Conservation (phyloP, 2,329 filamentous ascomycete genomes). For the Penicillium concentricum region DNA sequence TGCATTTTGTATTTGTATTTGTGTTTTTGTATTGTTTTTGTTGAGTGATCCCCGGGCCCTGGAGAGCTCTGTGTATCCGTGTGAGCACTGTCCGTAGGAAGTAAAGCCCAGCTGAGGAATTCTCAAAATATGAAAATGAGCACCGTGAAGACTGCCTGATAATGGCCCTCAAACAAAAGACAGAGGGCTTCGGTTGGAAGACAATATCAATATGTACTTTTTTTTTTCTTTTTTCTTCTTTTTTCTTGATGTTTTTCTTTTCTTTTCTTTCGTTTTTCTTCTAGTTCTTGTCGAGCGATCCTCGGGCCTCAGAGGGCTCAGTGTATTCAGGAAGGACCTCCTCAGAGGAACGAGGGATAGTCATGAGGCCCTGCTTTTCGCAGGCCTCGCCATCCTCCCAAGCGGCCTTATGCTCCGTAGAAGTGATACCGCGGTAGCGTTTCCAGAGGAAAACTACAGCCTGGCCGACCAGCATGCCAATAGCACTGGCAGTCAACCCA, state of each 20-base stretch:
- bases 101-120: neutral
- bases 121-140: neutral
- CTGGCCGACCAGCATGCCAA: constrained; percentile 51
- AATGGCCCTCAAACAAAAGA: neutral
- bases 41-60: neutral
- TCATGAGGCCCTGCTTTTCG: constrained; percentile 46
- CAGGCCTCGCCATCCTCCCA: constrained; percentile 37
- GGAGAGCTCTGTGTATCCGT: neutral
- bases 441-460: constrained; percentile 47
- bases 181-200: neutral
- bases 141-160: neutral
- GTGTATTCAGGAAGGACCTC: constrained; percentile 40
- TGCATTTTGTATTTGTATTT: neutral
- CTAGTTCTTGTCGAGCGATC: constrained; percentile 35
- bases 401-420: constrained; percentile 26
- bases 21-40: neutral
- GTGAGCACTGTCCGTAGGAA: neutral
- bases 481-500: constrained; percentile 45
- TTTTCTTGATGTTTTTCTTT: neutral
- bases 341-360: constrained; percentile 23
- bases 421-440: constrained; percentile 36
- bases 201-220: neutral
- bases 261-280: neutral
- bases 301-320: constrained; percentile 29
- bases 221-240: too few relatives aligned